Percentiles rank a stretch among this genome's conserved stretches.
Conservation (phyloP, 2,329 filamentous ascomycete genomes). For the Hypomyces rosellus region DNA sequence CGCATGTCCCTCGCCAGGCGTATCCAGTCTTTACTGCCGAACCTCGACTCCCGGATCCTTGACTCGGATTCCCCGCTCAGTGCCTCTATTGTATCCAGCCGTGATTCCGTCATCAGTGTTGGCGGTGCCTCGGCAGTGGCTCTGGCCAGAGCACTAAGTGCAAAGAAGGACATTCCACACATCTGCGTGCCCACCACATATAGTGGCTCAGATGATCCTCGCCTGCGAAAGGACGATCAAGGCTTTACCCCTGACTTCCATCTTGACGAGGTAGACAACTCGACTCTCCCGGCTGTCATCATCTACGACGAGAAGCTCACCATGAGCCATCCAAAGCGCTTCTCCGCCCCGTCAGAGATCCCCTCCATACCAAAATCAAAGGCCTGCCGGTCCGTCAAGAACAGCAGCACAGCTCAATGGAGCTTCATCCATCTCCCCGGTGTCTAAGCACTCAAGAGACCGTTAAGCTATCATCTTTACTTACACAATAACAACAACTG, state of each 20-base stretch:
- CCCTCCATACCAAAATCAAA: conserved; percentile 13
- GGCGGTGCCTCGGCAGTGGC: conserved; percentile 58
- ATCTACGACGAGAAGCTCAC: conserved; percentile 34
- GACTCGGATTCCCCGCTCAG: conserved; percentile 25
- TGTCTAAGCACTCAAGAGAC: conserved; percentile 17
- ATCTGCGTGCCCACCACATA: conserved; percentile 56
- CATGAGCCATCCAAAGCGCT: conserved; percentile 18
- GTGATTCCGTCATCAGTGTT: conserved; percentile 54
- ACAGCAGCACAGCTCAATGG: conserved; percentile 25
- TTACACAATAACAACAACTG: too few species aligned
- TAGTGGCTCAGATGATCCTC: conserved; percentile 45
- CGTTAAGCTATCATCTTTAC: too few species aligned
- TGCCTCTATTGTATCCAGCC: conserved; percentile 26
- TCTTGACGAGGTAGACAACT: not conserved
- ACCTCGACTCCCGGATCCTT: conserved; percentile 27
- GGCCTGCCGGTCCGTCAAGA: conserved; percentile 11
- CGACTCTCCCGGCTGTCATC: conserved; percentile 24
- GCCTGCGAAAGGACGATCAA: not conserved
- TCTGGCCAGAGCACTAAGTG: conserved; percentile 48
- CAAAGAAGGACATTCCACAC: conserved; percentile 48
- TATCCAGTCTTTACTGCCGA: conserved; percentile 29
- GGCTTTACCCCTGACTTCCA: too few species aligned
- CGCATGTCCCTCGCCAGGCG: conserved; percentile 27
- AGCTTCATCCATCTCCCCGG: conserved; percentile 32
- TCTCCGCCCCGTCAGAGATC: conserved; percentile 23